A percentile compares a stretch with the other conserved stretches of the same genome.
Conservation (phyloP, 305 asterid genomes). For the Fraxinus angustifolia region DNA sequence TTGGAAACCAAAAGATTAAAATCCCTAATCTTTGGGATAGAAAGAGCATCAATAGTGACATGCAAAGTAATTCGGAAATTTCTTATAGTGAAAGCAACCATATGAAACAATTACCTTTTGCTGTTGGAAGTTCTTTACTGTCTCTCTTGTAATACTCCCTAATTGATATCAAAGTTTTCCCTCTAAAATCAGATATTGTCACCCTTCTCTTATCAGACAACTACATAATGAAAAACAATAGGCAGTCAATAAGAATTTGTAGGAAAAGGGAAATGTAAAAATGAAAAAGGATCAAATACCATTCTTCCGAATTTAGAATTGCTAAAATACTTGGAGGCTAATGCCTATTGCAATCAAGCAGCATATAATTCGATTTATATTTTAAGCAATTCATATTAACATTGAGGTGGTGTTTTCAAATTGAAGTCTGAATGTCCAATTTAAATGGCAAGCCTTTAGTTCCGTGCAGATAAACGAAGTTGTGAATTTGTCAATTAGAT, state of each 20-base stretch:
- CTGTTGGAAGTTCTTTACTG: constrained; percentile 81
- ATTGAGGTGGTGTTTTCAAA: neutral
- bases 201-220: constrained; percentile 77
- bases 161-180: constrained; percentile 72
- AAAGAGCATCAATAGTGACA: neutral
- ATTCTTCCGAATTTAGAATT: neutral
- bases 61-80: constrained; percentile 3
- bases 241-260: neutral
- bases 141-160: constrained; percentile 77
- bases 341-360: neutral
- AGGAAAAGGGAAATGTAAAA: neutral
- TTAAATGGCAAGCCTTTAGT: neutral
- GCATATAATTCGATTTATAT: neutral
- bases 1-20: neutral
- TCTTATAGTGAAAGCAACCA: neutral
- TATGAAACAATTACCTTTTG: constrained; percentile 55
- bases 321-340: neutral
- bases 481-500: neutral
- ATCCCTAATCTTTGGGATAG: neutral
- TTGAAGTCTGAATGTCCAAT: neutral
- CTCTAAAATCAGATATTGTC: constrained; percentile 80
- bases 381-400: neutral
- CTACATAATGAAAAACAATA: constrained; percentile 24
- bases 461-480: neutral
- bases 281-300: neutral